Evolutionary conservation across 805 yeast species (phyloP).

Genomic region (Wickerhamiella slavikovae): DNA sequence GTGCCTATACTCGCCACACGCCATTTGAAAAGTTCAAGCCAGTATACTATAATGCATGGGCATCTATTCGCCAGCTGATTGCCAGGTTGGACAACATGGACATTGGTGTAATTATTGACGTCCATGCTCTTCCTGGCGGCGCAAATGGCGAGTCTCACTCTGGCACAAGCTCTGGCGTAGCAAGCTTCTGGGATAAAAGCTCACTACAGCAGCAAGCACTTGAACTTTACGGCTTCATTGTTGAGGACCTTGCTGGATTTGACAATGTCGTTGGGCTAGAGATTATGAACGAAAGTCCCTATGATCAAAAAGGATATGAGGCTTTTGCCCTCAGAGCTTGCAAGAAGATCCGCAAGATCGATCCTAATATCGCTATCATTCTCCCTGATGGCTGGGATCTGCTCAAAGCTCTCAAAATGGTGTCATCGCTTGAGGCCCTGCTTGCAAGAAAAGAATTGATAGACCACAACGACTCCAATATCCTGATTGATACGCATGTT

Average conservation of each 20-base stretch:
- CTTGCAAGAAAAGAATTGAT: too few relatives aligned
- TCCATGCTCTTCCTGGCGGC: slow-evolving; percentile 85
- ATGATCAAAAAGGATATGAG: slow-evolving; percentile 29
- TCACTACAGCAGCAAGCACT: slow-evolving; percentile 23
- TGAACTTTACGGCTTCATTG: slow-evolving; percentile 36
- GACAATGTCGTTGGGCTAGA: slow-evolving; percentile 71
- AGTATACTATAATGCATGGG: slow-evolving; percentile 65
- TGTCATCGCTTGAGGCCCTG: slow-evolving; percentile 16
- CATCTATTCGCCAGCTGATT: slow-evolving; percentile 31
- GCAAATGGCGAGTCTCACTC: slow-evolving; percentile 77
- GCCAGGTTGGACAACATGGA: slow-evolving; percentile 35
- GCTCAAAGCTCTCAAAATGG: slow-evolving; percentile 52
- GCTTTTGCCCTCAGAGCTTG: slow-evolving; percentile 46
- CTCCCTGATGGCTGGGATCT: slow-evolving; percentile 95
- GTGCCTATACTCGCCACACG: slow-evolving; percentile 34
- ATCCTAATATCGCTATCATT: slow-evolving; percentile 41
- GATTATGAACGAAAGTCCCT: slow-evolving; percentile 67
- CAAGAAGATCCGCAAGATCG: slow-evolving; percentile 33
- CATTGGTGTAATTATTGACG: slow-evolving; percentile 62
- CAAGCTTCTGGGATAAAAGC: slow-evolving; percentile 41
- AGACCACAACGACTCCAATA: slow-evolving; percentile 29
- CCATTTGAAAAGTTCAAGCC: slow-evolving; percentile 33
- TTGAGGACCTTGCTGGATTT: slow-evolving; percentile 30
- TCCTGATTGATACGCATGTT: slow-evolving; percentile 66
- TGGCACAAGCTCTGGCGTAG: slow-evolving; percentile 39